Conservation (phyloP, 441 rosid species). For the Gossypium schwendimanii region DNA sequence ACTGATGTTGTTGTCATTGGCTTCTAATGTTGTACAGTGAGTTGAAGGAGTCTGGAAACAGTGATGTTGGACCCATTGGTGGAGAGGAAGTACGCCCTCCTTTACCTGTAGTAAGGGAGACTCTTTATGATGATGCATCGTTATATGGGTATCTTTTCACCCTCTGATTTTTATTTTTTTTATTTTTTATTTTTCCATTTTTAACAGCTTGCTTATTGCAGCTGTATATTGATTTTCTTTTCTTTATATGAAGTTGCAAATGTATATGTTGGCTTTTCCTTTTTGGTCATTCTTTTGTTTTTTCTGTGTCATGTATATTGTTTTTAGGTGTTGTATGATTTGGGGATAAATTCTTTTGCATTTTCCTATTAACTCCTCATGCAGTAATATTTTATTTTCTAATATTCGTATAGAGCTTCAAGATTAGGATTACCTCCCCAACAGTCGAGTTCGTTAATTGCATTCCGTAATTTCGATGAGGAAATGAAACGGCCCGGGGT, state of each 20-base stretch:
- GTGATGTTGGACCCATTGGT: conserved; percentile 30
- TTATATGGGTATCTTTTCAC: conserved; percentile 45
- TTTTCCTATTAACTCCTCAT: background rate
- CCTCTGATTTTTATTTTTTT: background rate
- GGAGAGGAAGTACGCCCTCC: conserved; percentile 90
- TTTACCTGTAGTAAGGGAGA: conserved; percentile 88
- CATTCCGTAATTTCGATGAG: conserved; percentile 85
- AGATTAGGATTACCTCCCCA: conserved; percentile 41
- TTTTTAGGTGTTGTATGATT: background rate
- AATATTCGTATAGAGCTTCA: conserved; percentile 34
- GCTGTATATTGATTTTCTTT: background rate
- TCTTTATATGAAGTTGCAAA: background rate
- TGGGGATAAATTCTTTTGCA: background rate
- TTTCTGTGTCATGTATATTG: background rate
- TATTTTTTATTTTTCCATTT: background rate
- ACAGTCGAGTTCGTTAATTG: conserved; percentile 57
- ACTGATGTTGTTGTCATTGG: conserved; percentile 6
- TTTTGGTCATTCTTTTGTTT: background rate
- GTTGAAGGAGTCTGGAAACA: conserved; percentile 25
- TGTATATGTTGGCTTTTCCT: background rate
- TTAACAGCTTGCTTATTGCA: background rate
- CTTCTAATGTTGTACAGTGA: conserved; percentile 30
- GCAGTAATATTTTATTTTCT: background rate
- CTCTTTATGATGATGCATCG: conserved; percentile 74
- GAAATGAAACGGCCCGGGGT: conserved; percentile 81